phyloP scores from a whole-genome alignment of 2,329 filamentous ascomycete species.

The Xylariaceae sp. region DNA sequence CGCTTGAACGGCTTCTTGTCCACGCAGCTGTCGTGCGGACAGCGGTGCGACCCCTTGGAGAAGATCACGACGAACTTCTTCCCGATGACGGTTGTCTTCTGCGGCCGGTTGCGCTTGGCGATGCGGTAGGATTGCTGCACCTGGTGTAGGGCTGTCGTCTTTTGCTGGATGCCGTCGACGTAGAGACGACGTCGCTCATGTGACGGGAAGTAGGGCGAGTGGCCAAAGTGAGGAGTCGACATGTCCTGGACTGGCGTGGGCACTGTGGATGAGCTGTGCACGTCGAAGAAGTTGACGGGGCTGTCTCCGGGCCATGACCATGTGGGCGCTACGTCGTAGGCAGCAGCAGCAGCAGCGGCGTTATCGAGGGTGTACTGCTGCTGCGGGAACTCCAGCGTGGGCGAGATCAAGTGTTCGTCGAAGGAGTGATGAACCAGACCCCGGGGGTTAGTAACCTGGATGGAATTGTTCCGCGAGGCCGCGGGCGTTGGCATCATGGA shows the following conservation, averaged over 20 bases:
- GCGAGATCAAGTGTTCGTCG: conserved; percentile 20
- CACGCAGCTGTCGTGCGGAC: conserved; percentile 42
- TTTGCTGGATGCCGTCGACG: conserved; percentile 41
- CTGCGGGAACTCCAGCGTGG: conserved; percentile 19
- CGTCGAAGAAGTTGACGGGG: conserved; percentile 20
- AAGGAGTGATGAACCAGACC: conserved; percentile 20
- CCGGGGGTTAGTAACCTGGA: conserved; percentile 19
- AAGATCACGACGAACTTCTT: conserved; percentile 23
- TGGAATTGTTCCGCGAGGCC: conserved; percentile 13
- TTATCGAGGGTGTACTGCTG: conserved; percentile 20
- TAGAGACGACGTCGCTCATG: conserved; percentile 38
- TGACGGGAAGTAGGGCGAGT: conserved; percentile 21
- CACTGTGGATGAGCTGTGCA: conserved; percentile 16
- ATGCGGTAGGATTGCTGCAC: conserved; percentile 31
- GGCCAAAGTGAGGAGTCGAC: conserved; percentile 22
- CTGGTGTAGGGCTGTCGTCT: conserved; percentile 41
- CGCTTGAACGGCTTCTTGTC: conserved; percentile 41
- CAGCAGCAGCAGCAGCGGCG: background rate
- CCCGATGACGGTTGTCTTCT: conserved; percentile 13
- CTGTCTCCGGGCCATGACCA: conserved; percentile 24
- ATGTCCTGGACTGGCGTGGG: conserved; percentile 23
- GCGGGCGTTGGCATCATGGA: conserved; percentile 20
- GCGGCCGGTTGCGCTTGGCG: conserved; percentile 16
- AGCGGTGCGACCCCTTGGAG: conserved; percentile 34
- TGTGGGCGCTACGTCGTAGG: conserved; percentile 13